Evolutionary conservation across 805 yeast species (phyloP), one percentile per base, ranked within the genome.

Genomic region (Yamadazyma philogaea): DNA sequence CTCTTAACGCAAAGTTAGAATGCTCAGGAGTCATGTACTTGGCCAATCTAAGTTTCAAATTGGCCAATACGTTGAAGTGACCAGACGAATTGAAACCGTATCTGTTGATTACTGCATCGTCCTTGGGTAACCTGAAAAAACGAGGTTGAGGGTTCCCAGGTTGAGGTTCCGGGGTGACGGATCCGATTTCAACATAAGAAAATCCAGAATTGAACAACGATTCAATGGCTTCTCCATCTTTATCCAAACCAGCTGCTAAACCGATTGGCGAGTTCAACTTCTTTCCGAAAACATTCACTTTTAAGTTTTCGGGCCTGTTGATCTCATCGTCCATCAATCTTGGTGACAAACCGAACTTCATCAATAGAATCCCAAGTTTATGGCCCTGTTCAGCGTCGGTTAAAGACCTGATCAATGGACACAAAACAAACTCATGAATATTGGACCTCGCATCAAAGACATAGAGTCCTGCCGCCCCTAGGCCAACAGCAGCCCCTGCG

Each of bases 11-110:
- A 52, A 71, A 70, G 26, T 68, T 59, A 34, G 41, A 43, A 12
- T 63, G 60, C 1, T 42, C 38, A 3, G 62, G 59, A 35, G 51
- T 45, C 30, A 63, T 64, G 32, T 66, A 67, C 32, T 68, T 68
- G 34, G 70, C 72, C 43, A 84, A 74, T 53, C 98, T 79, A 31
- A 77, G 53, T 50, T 81, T 75, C 54, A 90, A 71, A n/a, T 82
- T 74, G 1, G 79, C 79, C 41, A 82, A 66, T 18, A 90, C 96
- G 26, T 66, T 75, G 50, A 79, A 77, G 59, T 89, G 96, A 34
- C 98, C 98, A 37, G 78, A 75, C 3, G 97, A 89, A 59, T 91
- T 91, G 74, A 91, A 90, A 1, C 98, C 98, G 59, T 90, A 91
- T 48, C 98, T 75, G 68, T 91, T 91, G 53, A 90, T 87, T 32